Evolutionary conservation across 176 grass and related monocot species (phyloP), one percentile per base, ranked within the genome.

Genomic region (Raddia guianensis): DNA sequence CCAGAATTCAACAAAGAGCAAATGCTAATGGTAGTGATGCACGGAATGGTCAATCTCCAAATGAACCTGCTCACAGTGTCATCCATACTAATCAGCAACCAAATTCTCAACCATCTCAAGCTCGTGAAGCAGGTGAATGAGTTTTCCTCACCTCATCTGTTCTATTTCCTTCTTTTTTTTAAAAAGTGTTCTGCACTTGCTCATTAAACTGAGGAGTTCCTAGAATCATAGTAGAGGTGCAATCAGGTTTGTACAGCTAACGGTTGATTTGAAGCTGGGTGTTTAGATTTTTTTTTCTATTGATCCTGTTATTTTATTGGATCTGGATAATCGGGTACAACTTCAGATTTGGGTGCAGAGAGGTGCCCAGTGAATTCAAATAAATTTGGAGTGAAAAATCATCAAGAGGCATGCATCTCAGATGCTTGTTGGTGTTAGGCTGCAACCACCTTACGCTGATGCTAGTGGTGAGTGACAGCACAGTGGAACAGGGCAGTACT

Each of bases 1-100:
- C 86, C 79, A 93, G 95, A 85, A 79, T 93, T 88, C 92, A 89
- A 60, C 80, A 82, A 54, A 85, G 87, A 64, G 74, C 54, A 80
- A 77, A 69, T 70, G 51, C 53, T 67, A 93, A 90, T 86, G 80
- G 66, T 89, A 82, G 52, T 47, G 78, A 86, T 83, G 72, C 81
- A 79, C 68, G 68, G 74, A 89, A 72, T 63, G 82, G 68, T 68
- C 75, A 75, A 70, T 73, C 76, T 74, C 77, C 82, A 70, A 86
- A 72, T 86, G 81, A 82, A 77, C 21, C 69, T 32, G 70, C 73
- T 81, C 67, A 13, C 52, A 90, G 67, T 88, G 76, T 16, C 35
- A 81, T 72, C 86, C 88, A 84, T 84, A 63, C 78, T 79, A 91
- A 86, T 77, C 84, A 78, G 74, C 90, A 82, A 70, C 52, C 49